Evolutionary conservation across 2,329 filamentous ascomycete species (phyloP).

Genomic region (Exophiala viscosa): DNA sequence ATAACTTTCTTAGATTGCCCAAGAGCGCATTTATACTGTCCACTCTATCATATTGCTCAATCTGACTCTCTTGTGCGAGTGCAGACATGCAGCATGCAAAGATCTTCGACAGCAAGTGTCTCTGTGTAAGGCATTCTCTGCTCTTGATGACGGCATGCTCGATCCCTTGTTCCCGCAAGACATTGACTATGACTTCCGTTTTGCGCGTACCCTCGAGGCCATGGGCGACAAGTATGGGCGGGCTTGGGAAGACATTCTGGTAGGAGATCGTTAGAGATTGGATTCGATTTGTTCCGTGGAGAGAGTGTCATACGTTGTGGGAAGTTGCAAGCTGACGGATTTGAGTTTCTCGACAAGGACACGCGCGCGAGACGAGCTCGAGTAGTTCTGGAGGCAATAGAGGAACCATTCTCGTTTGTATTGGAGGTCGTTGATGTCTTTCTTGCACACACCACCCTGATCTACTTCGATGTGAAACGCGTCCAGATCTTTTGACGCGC

Average conservation of each 20-base stretch:
- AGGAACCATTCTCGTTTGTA: constrained; percentile 9
- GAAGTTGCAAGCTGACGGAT: constrained; percentile 39
- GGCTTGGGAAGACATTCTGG: constrained; percentile 53
- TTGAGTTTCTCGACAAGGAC: constrained; percentile 44
- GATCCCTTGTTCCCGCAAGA: constrained; percentile 59
- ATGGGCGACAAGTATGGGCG: constrained; percentile 72
- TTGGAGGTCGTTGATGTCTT: background rate
- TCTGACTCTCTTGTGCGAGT: constrained; percentile 35
- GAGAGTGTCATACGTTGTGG: constrained; percentile 35
- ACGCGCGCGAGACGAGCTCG: constrained; percentile 25
- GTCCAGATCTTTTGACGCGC: no score
- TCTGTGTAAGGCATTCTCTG: constrained; percentile 44
- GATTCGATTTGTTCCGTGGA: background rate
- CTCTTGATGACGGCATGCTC: constrained; percentile 41
- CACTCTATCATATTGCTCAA: constrained; percentile 59
- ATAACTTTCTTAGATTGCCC: constrained; percentile 60
- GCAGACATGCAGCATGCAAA: constrained; percentile 38
- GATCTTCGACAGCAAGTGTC: constrained; percentile 46
- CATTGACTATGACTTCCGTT: constrained; percentile 62
- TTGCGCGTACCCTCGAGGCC: constrained; percentile 87
- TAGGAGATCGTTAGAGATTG: background rate
- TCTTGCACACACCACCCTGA: no score
- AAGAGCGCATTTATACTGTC: constrained; percentile 75
- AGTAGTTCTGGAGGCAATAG: constrained; percentile 21
- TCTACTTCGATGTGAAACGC: no score